phyloP scores from a whole-genome alignment of 805 yeast species.

The Metschnikowia santaceciliae region DNA sequence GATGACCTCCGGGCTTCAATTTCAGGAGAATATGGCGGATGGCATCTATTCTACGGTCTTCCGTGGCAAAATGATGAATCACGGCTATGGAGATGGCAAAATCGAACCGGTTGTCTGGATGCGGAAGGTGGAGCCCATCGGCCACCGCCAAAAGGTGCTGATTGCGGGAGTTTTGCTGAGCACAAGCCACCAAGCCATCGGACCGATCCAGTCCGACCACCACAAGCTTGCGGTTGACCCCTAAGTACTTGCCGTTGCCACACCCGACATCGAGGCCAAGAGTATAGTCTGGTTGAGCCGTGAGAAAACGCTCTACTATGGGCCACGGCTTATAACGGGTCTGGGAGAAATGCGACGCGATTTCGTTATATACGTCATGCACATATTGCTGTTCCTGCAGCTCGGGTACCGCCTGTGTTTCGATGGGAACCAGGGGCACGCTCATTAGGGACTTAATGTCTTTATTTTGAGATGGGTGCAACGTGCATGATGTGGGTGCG shows the following conservation, averaged over 20 bases:
- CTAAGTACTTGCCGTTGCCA: constrained; percentile 92
- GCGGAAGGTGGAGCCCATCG: constrained; percentile 65
- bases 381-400: constrained; percentile 73
- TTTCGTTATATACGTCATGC: constrained; percentile 89
- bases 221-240: constrained; percentile 61
- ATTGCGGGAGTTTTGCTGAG: constrained; percentile 36
- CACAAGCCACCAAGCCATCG: constrained; percentile 64
- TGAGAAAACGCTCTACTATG: constrained; percentile 71
- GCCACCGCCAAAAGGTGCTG: constrained; percentile 63
- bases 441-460: constrained; percentile 18
- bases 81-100: constrained; percentile 96
- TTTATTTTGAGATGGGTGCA: background rate
- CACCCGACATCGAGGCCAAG: constrained; percentile 94
- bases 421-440: constrained; percentile 30
- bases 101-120: constrained; percentile 44
- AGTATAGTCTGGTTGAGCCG: constrained; percentile 45
- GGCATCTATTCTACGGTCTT: constrained; percentile 73
- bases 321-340: constrained; percentile 99
- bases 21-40: constrained; percentile 62
- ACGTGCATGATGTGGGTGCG: background rate
- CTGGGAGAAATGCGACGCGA: constrained; percentile 88
- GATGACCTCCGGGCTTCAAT: constrained; percentile 58
- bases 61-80: constrained; percentile 90
- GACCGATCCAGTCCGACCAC: constrained; percentile 77
- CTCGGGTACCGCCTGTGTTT: constrained; percentile 39